Base-by-base conservation (phyloP, 2,329 filamentous ascomycete species). In the Diaporthe sp. region DNA sequence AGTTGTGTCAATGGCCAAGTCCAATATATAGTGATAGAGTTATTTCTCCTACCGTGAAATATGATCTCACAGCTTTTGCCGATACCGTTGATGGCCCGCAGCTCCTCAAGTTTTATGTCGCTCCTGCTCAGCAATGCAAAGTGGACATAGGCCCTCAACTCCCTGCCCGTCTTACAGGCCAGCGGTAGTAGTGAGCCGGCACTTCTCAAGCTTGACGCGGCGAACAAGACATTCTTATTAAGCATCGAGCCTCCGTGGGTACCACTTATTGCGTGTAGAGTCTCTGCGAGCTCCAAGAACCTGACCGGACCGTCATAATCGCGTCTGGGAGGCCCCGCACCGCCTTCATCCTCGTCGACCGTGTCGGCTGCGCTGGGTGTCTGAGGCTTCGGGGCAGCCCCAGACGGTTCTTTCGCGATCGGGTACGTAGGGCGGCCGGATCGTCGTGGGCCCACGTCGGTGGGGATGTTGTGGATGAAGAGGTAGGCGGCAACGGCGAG, bases 1-100 rank as follows among this genome's bases (percentile, higher is more conserved):
- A 72, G 28, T 76, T 58, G 40, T 47, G 54, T 47, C 28, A 77
- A 25, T 28, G 38, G 42, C 58, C 22, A 47, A 25, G 54, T 38
- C 7, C 15, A 3, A 12, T 28, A 10, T 33, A n/a, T 55, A 25
- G 22, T 7, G 3, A 13, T 6, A 22, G 30, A 17, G 40, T 8
- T 81, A 78, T 57, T 33, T 19, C 61, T 38, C 81, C 42, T 84
- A 88, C 90, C 89, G 76, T 92, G 88, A 67, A 89, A 86, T 68
- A 88, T 85, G 52, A 97, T 87, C 25, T 90, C 88, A 82, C 97
- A 98, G 5, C 83, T 83, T 58, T 90, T 86, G 61, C 91, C 89
- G n/a, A 98, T 89, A 42, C 95, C 95, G 82, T 98, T 98, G 75
- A 98, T 87, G 70, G 91, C 87, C 78, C 92, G 87, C 42, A 98